phyloP scores from a whole-genome alignment of 305 asterid species.

The Fraxinus xanthoxyloides region DNA sequence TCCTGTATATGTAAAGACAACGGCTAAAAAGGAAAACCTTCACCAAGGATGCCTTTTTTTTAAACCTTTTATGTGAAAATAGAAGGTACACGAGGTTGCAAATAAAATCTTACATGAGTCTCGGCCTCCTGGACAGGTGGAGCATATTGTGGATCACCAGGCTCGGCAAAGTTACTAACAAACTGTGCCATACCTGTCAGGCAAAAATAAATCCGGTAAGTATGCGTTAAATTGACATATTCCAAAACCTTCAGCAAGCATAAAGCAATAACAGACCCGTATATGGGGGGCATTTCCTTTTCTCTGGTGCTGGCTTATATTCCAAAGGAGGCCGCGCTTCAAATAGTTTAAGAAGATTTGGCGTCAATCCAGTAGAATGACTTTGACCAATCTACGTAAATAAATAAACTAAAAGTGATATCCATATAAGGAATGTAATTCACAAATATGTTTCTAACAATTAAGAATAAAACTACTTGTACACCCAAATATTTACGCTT shows the following conservation, averaged over 20 bases:
- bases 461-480: too few species aligned
- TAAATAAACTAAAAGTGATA: background rate
- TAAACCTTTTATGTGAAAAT: background rate
- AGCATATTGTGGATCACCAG: conserved; percentile 82
- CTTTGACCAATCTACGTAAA: conserved; percentile 82
- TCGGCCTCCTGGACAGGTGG: conserved; percentile 84
- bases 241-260: conserved; percentile 6
- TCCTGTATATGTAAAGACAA: background rate
- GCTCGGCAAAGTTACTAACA: conserved; percentile 72
- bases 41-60: background rate
- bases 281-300: conserved; percentile 90
- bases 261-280: conserved; percentile 50
- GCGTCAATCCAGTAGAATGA: conserved; percentile 93
- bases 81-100: background rate
- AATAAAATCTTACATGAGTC: conserved; percentile 65
- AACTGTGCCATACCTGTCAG: conserved; percentile 75
- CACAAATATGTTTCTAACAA: background rate
- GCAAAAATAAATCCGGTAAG: background rate
- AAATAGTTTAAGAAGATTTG: conserved; percentile 76
- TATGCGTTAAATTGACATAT: background rate
- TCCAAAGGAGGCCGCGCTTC: conserved; percentile 98
- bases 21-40: background rate
- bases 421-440: background rate
- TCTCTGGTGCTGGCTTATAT: conserved; percentile 87
- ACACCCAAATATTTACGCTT: too few species aligned